These are phyloP conservation scores for Aspergillus sp. DNA, from an alignment of 2,329 filamentous ascomycete genomes.

Conservation along the genomic window DNA sequence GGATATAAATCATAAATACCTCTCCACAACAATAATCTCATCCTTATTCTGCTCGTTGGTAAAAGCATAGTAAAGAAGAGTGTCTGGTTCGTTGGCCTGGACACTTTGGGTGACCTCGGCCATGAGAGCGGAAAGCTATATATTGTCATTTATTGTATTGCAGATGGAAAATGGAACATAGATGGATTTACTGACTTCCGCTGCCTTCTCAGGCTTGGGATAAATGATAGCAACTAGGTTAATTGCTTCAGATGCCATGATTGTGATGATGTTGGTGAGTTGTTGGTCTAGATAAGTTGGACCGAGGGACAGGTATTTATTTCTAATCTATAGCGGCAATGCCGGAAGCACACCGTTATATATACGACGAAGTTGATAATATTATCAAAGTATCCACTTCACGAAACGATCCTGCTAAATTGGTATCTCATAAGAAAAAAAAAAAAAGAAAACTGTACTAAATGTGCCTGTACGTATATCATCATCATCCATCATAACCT, in stretches of 20 bases:
- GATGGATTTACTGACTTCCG: constrained; percentile 20
- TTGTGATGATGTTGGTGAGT: not conserved
- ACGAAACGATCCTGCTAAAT: no score
- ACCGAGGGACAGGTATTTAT: no score
- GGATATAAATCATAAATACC: constrained; percentile 12
- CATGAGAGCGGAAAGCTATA: constrained; percentile 20
- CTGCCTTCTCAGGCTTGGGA: constrained; percentile 25
- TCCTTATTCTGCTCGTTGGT: constrained; percentile 20
- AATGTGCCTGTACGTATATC: no score
- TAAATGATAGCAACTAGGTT: constrained; percentile 24
- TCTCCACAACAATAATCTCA: constrained; percentile 29
- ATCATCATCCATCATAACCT: no score
- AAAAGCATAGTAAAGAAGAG: constrained; percentile 25
- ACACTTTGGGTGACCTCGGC: constrained; percentile 22
- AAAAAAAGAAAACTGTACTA: no score
- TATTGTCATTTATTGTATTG: not conserved
- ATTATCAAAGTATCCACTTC: no score
- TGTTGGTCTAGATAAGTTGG: no score
- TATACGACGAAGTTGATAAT: no score
- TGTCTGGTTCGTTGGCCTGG: constrained; percentile 25
- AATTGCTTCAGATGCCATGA: constrained; percentile 23
- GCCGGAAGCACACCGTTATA: no score
- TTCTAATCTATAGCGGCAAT: no score
- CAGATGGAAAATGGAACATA: not conserved
- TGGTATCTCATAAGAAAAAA: no score